Evolutionary conservation across 805 yeast species (phyloP).

Genomic region (Candida xyloterini): DNA sequence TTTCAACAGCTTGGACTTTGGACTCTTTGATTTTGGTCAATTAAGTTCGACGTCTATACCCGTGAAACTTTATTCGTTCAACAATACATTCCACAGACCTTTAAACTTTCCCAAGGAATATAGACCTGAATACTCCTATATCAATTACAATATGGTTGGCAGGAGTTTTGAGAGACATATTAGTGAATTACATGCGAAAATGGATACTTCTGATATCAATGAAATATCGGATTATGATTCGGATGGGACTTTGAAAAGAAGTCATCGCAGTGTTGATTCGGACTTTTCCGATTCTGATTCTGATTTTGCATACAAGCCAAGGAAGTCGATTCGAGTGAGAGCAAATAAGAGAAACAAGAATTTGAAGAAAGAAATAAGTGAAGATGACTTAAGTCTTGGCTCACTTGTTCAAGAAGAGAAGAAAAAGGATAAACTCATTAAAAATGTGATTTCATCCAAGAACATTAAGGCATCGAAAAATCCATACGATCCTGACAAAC

Average conservation of each 20-base stretch:
- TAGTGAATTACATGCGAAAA: neutral
- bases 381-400: neutral
- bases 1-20: slow-evolving; percentile 12
- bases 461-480: slow-evolving; percentile 21
- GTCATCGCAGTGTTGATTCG: neutral
- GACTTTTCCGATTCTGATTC: slow-evolving; percentile 5
- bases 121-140: slow-evolving; percentile 11
- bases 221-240: slow-evolving; percentile 12
- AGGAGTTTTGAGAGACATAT: neutral
- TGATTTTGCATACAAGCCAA: slow-evolving; percentile 2
- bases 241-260: slow-evolving; percentile 1
- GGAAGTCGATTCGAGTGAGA: neutral
- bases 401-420: neutral
- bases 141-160: slow-evolving; percentile 16
- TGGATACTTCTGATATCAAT: neutral
- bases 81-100: slow-evolving; percentile 23
- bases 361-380: neutral
- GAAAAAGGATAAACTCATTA: slow-evolving; percentile 18
- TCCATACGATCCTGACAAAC: slow-evolving; percentile 20
- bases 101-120: slow-evolving; percentile 5
- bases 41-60: neutral
- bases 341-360: neutral
- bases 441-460: slow-evolving; percentile 22
- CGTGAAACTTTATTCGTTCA: slow-evolving; percentile 13
- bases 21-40: slow-evolving; percentile 5